Evolutionary conservation across 768 basidiomycete species (phyloP).

Genomic region (Coprinellus micaceus): DNA sequence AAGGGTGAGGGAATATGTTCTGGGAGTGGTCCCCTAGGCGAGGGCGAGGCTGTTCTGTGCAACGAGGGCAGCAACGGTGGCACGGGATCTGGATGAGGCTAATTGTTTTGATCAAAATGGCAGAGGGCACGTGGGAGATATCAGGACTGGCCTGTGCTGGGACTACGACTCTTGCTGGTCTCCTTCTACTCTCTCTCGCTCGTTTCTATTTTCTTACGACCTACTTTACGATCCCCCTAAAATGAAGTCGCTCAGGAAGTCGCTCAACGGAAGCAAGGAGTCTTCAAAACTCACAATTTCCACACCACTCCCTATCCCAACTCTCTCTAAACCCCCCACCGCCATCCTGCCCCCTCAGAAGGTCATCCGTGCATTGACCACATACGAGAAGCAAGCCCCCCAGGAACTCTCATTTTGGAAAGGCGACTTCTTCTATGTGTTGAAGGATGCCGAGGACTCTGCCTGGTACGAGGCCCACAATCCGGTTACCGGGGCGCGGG

Average conservation of each 20-base stretch:
- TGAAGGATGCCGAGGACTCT: constrained; percentile 58
- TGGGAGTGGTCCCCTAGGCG: background rate
- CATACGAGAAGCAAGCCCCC: constrained; percentile 66
- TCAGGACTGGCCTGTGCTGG: constrained; percentile 2
- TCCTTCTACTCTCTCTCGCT: background rate
- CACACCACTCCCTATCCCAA: constrained; percentile 61
- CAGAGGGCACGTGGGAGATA: constrained; percentile 14
- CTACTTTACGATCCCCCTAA: constrained; percentile 12
- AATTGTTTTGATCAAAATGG: constrained; percentile 14
- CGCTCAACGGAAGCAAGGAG: constrained; percentile 66
- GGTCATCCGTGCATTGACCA: constrained; percentile 81
- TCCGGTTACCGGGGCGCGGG: constrained; percentile 85
- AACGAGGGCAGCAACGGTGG: background rate
- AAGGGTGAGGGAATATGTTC: too few species aligned
- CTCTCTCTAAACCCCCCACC: constrained; percentile 62
- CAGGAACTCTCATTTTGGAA: constrained; percentile 86
- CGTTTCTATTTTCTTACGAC: constrained; percentile 6
- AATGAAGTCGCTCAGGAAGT: constrained; percentile 86
- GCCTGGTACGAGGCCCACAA: constrained; percentile 94
- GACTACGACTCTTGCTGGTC: background rate
- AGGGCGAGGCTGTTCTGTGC: background rate
- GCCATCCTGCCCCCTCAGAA: constrained; percentile 86
- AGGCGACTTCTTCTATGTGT: constrained; percentile 98
- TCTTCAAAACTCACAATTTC: constrained; percentile 61
- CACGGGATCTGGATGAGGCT: constrained; percentile 4